phyloP scores from a whole-genome alignment of 169 alveolate genomes.

The Perkinsus marinus region DNA sequence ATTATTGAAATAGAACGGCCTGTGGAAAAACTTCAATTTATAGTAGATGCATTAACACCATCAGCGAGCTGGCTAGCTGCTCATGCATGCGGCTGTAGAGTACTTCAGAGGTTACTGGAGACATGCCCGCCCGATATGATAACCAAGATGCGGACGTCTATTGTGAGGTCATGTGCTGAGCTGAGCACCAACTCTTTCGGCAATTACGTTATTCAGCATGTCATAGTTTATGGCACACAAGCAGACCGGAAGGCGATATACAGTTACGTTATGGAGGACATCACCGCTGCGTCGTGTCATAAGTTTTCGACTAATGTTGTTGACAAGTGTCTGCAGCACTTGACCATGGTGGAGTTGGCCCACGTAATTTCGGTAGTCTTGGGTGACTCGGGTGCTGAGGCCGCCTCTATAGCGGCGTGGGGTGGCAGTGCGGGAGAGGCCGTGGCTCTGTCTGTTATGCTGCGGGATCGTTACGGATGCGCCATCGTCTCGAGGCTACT shows the following conservation, averaged over 20 bases:
- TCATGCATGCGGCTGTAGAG: conserved; percentile 67
- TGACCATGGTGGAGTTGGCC: neutral
- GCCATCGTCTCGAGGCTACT: neutral
- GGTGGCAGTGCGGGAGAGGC: neutral
- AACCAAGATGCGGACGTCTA: conserved; percentile 7
- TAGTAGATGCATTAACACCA: conserved; percentile 27
- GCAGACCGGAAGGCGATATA: conserved; percentile 31
- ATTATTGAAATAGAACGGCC: conserved; percentile 39
- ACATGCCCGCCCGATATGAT: conserved; percentile 11
- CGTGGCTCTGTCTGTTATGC: neutral
- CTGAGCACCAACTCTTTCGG: conserved; percentile 48
- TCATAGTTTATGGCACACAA: conserved; percentile 41
- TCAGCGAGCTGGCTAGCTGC: conserved; percentile 19
- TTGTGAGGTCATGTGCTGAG: conserved; percentile 28
- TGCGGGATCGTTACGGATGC: neutral
- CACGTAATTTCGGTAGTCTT: neutral
- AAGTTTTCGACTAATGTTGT: conserved; percentile 65
- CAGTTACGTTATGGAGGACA: conserved; percentile 35
- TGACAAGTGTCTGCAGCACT: conserved; percentile 39
- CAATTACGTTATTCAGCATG: conserved; percentile 53
- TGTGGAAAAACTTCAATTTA: conserved; percentile 22
- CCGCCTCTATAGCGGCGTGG: neutral
- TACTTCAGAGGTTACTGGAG: conserved; percentile 46
- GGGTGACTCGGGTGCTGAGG: neutral
- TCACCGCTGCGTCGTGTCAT: conserved; percentile 47